These are phyloP conservation scores for Ormosia semicastrata DNA, from an alignment of 306 rosid genomes.

Conservation along the genomic window DNA sequence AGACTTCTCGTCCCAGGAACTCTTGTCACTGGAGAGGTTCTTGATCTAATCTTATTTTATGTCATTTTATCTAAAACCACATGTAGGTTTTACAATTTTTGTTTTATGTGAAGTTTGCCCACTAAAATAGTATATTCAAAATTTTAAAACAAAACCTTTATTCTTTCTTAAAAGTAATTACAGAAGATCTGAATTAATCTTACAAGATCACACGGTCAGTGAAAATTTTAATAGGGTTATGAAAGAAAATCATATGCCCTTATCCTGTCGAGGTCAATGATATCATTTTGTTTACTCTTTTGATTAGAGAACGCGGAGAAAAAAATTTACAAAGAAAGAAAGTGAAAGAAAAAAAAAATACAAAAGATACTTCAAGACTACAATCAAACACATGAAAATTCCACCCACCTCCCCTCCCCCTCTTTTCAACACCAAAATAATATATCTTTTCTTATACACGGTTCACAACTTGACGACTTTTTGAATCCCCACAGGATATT, in stretches of 20 bases:
- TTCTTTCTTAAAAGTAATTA: not conserved
- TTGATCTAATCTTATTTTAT: no score
- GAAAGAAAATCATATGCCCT: not conserved
- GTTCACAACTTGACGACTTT: slow-evolving; percentile 40
- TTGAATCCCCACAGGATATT: slow-evolving; percentile 50
- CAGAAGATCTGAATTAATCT: slow-evolving; percentile 12
- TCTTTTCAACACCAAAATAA: slow-evolving; percentile 24
- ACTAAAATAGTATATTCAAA: not conserved
- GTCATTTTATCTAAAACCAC: slow-evolving; percentile 24
- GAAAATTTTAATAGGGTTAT: not conserved
- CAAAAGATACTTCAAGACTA: not conserved
- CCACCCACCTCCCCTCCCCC: slow-evolving; percentile 3
- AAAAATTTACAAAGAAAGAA: not conserved
- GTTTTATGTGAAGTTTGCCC: not conserved
- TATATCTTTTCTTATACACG: slow-evolving; percentile 2
- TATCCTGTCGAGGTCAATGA: not conserved
- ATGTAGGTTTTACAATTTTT: not conserved
- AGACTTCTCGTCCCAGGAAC: no score
- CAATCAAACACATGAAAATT: slow-evolving; percentile 9
- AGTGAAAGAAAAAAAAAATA: not conserved
- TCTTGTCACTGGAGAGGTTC: no score
- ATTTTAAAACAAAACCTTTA: not conserved
- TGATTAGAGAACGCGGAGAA: not conserved
- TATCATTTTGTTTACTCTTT: not conserved
- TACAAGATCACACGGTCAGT: not conserved